phyloP scores from a whole-genome alignment of 176 grass and related monocot species.

The Aegilops sharonensis region DNA sequence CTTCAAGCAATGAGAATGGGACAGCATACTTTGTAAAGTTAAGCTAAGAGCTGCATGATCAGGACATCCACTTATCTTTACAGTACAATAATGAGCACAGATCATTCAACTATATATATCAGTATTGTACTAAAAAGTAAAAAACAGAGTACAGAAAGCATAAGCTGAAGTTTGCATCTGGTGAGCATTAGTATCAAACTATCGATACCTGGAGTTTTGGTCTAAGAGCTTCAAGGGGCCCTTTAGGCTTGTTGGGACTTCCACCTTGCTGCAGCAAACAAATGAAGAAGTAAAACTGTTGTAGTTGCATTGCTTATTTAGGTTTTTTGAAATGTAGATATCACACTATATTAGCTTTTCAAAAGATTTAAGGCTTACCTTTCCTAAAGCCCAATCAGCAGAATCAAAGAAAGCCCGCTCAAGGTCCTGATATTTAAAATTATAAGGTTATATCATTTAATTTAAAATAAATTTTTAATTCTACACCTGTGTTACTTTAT shows the following conservation, averaged over 20 bases:
- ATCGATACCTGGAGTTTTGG: slow-evolving; percentile 78
- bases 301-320: not conserved
- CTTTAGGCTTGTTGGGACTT: slow-evolving; percentile 75
- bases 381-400: slow-evolving; percentile 96
- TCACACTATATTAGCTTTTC: not conserved
- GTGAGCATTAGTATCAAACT: not conserved
- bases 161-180: not conserved
- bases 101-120: not conserved
- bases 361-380: slow-evolving; percentile 43
- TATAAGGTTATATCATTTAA: slow-evolving; percentile 6
- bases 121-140: not conserved
- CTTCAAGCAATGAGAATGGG: not conserved
- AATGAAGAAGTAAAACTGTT: not conserved
- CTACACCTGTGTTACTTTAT: not conserved
- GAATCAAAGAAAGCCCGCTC: slow-evolving; percentile 97
- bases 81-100: not conserved
- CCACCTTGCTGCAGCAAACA: slow-evolving; percentile 69
- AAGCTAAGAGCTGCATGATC: not conserved
- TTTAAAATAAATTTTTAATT: slow-evolving; percentile 2
- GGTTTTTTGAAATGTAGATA: not conserved
- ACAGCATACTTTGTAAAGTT: not conserved
- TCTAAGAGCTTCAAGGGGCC: slow-evolving; percentile 88
- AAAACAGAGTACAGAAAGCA: not conserved
- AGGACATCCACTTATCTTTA: not conserved
- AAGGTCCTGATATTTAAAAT: slow-evolving; percentile 67